Evolutionary conservation across 768 basidiomycete species (phyloP).

Genomic region (Termitomyces sp.): DNA sequence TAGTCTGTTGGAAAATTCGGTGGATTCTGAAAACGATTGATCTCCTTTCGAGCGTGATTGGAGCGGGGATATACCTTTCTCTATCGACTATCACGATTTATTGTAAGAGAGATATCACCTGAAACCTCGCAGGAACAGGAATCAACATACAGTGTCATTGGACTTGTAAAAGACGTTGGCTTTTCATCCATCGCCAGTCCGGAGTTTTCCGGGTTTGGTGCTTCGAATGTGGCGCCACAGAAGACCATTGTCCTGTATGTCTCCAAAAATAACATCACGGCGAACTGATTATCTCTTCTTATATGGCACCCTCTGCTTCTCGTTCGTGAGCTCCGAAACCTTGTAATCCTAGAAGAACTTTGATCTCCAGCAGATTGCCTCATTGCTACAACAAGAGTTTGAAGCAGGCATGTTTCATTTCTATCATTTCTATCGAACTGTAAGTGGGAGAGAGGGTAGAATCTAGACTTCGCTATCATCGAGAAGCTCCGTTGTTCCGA

Average conservation of each 20-base stretch:
- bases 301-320: not conserved
- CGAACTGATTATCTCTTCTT: not conserved
- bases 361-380: not conserved
- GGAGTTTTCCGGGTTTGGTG: not conserved
- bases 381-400: not conserved
- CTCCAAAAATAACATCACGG: not conserved
- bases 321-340: not conserved
- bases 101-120: not conserved
- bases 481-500: too few species aligned
- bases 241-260: not conserved
- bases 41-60: too few species aligned
- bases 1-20: not conserved
- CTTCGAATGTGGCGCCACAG: not conserved
- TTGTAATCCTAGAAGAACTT: not conserved
- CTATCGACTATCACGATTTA: not conserved
- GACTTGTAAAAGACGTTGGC: not conserved
- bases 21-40: too few species aligned
- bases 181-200: not conserved
- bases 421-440: too few species aligned
- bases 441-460: not conserved
- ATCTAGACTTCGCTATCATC: too few species aligned
- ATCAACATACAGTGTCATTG: too few species aligned
- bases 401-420: not conserved
- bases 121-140: too few species aligned
- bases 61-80: not conserved